Conservation (phyloP, 169 alveolate genomes). For the Cryptosporidium sp. region DNA sequence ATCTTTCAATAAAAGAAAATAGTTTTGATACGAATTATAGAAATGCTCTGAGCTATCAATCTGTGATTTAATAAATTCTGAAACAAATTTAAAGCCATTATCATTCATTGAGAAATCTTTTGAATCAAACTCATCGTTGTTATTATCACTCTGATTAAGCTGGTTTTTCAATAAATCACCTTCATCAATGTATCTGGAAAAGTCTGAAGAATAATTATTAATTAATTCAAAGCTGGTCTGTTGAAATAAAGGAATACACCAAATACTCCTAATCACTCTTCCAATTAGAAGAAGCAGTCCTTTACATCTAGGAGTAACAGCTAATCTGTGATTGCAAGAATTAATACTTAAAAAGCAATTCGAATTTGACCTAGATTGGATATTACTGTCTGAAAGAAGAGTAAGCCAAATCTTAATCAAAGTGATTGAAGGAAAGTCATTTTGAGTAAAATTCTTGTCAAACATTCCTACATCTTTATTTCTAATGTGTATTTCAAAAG, state of each 20-base stretch:
- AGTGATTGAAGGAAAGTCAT: conserved; percentile 46
- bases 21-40: not conserved
- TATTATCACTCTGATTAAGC: not conserved
- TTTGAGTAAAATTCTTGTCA: not conserved
- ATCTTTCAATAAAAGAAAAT: not conserved
- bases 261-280: conserved; percentile 40
- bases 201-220: not conserved
- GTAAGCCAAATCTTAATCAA: conserved; percentile 64
- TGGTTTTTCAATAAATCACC: not conserved
- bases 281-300: conserved; percentile 36
- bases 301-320: conserved; percentile 61
- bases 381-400: conserved; percentile 44
- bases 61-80: conserved; percentile 31
- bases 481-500: conserved; percentile 19
- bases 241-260: conserved; percentile 52
- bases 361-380: conserved; percentile 21
- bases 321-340: conserved; percentile 22
- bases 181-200: conserved; percentile 1
- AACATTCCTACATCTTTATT: conserved; percentile 17
- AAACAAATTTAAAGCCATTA: not conserved
- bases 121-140: not conserved
- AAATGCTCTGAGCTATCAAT: not conserved
- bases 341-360: conserved; percentile 9
- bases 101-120: not conserved
- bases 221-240: conserved; percentile 26